Conservation (phyloP, 495 filamentous ascomycete species). For the Parathielavia appendiculata region DNA sequence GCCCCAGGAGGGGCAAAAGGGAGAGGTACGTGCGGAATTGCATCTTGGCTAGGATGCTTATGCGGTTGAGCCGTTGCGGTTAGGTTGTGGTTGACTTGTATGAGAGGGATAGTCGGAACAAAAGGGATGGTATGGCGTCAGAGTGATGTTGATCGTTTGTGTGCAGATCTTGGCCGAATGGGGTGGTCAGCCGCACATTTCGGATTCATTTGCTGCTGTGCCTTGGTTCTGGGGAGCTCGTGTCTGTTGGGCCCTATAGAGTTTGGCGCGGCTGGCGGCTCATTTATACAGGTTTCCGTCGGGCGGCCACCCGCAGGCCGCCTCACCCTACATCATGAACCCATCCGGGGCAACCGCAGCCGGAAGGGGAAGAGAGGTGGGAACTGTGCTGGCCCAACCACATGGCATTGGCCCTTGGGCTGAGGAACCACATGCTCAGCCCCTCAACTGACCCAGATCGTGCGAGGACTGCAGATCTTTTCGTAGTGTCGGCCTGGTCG, state of each 20-base stretch:
- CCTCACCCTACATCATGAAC: background rate
- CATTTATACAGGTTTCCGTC: background rate
- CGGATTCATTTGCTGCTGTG: background rate
- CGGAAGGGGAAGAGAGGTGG: background rate
- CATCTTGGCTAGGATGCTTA: constrained; percentile 6
- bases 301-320: background rate
- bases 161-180: constrained; percentile 8
- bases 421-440: background rate
- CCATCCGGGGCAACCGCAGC: background rate
- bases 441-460: background rate
- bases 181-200: background rate
- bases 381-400: constrained; percentile 10
- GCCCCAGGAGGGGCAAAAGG: constrained; percentile 10
- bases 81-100: background rate
- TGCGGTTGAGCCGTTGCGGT: background rate
- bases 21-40: background rate
- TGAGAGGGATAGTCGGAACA: background rate
- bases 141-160: background rate
- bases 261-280: background rate
- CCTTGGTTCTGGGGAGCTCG: background rate
- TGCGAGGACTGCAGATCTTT: constrained; percentile 16
- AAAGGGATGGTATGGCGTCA: background rate
- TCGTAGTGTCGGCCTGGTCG: constrained; percentile 19
- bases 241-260: background rate
- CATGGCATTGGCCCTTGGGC: background rate